A percentile compares a stretch with the other conserved stretches of the same genome.
These are phyloP conservation scores for Macrophomina pseudophaseolina DNA, from an alignment of 2,329 filamentous ascomycete species.

Conservation along the genomic window DNA sequence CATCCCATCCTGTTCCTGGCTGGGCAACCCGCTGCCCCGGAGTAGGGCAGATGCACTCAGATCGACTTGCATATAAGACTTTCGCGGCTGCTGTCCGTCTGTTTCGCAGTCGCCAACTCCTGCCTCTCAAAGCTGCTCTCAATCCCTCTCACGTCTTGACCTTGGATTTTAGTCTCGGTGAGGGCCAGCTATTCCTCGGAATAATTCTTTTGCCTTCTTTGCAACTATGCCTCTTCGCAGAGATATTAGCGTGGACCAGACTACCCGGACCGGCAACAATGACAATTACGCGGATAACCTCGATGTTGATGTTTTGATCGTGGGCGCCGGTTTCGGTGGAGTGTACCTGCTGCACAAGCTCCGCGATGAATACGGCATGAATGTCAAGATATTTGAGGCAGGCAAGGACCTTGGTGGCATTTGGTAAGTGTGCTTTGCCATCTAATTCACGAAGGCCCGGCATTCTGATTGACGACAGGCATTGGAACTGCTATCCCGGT, in stretches of 20 bases:
- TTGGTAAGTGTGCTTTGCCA: constrained; percentile 32
- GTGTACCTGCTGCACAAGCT: constrained; percentile 50
- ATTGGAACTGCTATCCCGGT: constrained; percentile 53
- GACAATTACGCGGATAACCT: constrained; percentile 32
- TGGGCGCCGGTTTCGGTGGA: constrained; percentile 50
- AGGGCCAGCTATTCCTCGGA: too few species aligned
- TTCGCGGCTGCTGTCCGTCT: not conserved
- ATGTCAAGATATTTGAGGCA: constrained; percentile 48
- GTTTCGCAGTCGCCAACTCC: not conserved
- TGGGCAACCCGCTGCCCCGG: constrained; percentile 2
- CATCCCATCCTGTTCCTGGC: not conserved
- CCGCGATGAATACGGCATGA: constrained; percentile 45
- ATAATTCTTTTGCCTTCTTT: not conserved
- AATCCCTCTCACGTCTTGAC: too few species aligned
- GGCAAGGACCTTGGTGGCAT: constrained; percentile 49
- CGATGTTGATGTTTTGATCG: constrained; percentile 45
- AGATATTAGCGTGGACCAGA: constrained; percentile 2
- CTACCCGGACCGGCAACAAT: not conserved
- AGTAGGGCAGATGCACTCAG: not conserved
- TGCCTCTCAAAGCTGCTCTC: not conserved
- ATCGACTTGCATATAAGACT: constrained; percentile 13
- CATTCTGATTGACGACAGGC: constrained; percentile 29
- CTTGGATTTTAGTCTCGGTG: too few species aligned
- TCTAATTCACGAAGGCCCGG: not conserved
- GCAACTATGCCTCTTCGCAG: constrained; percentile 11